Percentiles rank a stretch among this genome's conserved stretches.
Evolutionary conservation across 768 basidiomycete genomes (phyloP).

Genomic region (Phanerodontia chrysosporium): DNA sequence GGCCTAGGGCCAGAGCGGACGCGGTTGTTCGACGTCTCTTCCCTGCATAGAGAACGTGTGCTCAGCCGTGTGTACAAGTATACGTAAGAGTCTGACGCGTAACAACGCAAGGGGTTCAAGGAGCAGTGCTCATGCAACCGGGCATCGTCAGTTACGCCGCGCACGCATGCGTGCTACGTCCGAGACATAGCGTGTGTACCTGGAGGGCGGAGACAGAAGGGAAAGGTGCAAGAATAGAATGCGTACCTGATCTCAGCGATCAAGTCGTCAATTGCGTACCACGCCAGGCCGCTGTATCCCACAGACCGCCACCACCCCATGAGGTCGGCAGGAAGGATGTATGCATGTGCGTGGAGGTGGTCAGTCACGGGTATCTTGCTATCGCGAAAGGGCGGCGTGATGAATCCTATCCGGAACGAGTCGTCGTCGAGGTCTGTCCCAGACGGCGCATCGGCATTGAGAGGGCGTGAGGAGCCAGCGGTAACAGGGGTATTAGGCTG

Average conservation of each 20-base stretch:
- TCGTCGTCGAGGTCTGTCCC: constrained; percentile 27
- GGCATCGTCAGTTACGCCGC: neutral
- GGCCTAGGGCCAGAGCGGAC: constrained; percentile 59
- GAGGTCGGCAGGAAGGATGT: constrained; percentile 57
- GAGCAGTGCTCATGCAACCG: neutral
- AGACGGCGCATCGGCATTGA: constrained; percentile 16
- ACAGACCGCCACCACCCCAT: constrained; percentile 72
- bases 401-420: constrained; percentile 67
- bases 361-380: constrained; percentile 76
- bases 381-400: constrained; percentile 74
- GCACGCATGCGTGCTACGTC: neutral
- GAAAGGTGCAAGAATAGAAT: constrained; percentile 2
- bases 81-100: neutral
- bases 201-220: neutral
- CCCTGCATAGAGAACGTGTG: constrained; percentile 38
- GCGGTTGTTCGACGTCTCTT: constrained; percentile 78
- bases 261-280: constrained; percentile 75
- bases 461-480: constrained; percentile 1
- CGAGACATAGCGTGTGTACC: neutral
- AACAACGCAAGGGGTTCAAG: neutral
- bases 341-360: constrained; percentile 76
- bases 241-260: constrained; percentile 78
- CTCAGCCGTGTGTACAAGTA: neutral
- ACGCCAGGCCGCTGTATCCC: constrained; percentile 63
- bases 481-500: constrained; percentile 18